These are phyloP conservation scores for Abrus pulchellus DNA, from an alignment of 306 rosid genomes.

Conservation along the genomic window DNA sequence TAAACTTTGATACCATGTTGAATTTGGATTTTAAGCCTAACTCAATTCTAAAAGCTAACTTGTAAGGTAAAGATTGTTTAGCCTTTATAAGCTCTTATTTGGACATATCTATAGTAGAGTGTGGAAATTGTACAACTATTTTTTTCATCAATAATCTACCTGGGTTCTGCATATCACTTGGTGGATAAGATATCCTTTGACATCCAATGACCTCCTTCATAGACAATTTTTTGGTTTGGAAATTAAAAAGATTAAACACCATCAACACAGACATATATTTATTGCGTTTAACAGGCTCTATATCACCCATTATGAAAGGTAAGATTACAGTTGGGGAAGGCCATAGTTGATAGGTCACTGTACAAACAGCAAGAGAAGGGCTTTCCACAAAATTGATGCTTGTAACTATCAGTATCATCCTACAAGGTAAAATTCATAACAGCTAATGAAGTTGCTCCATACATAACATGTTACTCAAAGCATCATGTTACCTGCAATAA, in stretches of 20 bases:
- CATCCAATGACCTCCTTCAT: constrained; percentile 31
- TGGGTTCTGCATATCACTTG: constrained; percentile 25
- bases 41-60: no score
- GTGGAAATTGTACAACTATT: no score
- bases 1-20: no score
- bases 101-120: no score
- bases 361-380: constrained; percentile 41
- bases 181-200: not conserved
- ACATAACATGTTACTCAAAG: constrained; percentile 18
- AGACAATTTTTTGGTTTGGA: constrained; percentile 18
- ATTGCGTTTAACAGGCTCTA: constrained; percentile 19
- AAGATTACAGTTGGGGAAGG: not conserved
- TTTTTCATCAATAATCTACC: no score
- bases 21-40: no score
- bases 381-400: constrained; percentile 39
- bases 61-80: no score
- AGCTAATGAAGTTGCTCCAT: constrained; percentile 25
- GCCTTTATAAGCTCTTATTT: no score
- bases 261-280: not conserved
- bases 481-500: constrained; percentile 76
- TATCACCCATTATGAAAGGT: constrained; percentile 16
- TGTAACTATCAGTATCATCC: constrained; percentile 16
- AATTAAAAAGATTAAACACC: constrained; percentile 5
- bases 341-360: not conserved
- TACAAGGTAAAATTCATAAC: constrained; percentile 12